A percentile compares a stretch with the other conserved stretches of the same genome.
Evolutionary conservation across 2,329 filamentous ascomycete genomes (phyloP).

Genomic region (Colletotrichum shisoi): DNA sequence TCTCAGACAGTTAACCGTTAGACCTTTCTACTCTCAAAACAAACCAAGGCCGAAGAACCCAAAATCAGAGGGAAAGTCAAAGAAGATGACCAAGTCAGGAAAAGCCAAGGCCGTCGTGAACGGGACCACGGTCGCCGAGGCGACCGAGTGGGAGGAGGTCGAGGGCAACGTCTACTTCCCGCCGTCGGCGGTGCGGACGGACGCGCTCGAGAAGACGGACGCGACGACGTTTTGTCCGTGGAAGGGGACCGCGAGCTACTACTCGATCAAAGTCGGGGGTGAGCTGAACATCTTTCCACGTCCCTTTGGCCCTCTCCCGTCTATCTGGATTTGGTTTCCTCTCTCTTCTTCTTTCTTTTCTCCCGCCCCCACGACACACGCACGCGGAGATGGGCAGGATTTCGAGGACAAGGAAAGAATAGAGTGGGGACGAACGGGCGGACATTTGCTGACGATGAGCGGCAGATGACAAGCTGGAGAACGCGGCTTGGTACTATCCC

Average conservation of each 20-base stretch:
- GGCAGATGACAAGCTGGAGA: conserved; percentile 56
- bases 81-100: conserved; percentile 42
- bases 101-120: conserved; percentile 57
- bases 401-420: not conserved
- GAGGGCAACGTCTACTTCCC: conserved; percentile 68
- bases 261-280: conserved; percentile 60
- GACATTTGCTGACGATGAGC: not conserved
- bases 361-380: too few species aligned
- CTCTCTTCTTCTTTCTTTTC: not conserved
- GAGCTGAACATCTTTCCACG: conserved; percentile 24
- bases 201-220: conserved; percentile 55
- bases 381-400: not conserved
- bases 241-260: conserved; percentile 67
- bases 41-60: not conserved
- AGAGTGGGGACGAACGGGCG: not conserved
- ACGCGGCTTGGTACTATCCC: conserved; percentile 68
- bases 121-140: conserved; percentile 59
- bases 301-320: not conserved
- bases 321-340: not conserved
- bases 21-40: not conserved
- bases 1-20: too few species aligned
- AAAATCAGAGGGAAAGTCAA: not conserved
- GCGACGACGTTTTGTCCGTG: conserved; percentile 62
- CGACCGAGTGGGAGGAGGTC: conserved; percentile 61
- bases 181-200: conserved; percentile 54